Conservation (phyloP, 2,329 filamentous ascomycete species). For the Microdochium bolleyi region DNA sequence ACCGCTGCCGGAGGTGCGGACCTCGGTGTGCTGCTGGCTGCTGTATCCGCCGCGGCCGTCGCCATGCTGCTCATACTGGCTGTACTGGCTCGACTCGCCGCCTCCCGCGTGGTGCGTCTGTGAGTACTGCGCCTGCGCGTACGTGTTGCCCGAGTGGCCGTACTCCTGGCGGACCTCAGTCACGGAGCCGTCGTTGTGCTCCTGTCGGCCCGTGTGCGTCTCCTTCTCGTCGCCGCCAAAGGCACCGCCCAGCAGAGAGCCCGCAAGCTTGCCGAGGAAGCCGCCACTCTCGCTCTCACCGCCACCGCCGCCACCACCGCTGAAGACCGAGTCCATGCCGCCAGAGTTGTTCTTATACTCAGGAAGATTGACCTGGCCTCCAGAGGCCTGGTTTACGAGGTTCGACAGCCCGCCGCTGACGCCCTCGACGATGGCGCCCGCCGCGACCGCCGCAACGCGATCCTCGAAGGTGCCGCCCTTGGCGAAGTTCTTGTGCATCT, state of each 20-base stretch:
- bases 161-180: conserved; percentile 55
- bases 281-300: conserved; percentile 53
- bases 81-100: conserved; percentile 50
- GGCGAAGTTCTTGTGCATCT: conserved; percentile 61
- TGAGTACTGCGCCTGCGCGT: conserved; percentile 52
- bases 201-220: conserved; percentile 41
- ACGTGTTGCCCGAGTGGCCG: conserved; percentile 46
- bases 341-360: conserved; percentile 13
- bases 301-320: conserved; percentile 12
- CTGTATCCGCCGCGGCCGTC: conserved; percentile 38
- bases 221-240: conserved; percentile 48
- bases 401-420: conserved; percentile 43
- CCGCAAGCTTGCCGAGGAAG: conserved; percentile 61
- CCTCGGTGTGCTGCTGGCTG: conserved; percentile 51
- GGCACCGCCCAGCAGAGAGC: conserved; percentile 55
- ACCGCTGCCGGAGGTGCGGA: too few relatives aligned
- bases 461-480: conserved; percentile 43
- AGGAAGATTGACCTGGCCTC: conserved; percentile 25
- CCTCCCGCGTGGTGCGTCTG: conserved; percentile 52
- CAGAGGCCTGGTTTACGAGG: conserved; percentile 37
- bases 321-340: not conserved
- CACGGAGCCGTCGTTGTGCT: conserved; percentile 52
- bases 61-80: conserved; percentile 51
- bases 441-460: conserved; percentile 47
- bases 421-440: conserved; percentile 48